These are phyloP conservation scores for Arachis stenosperma DNA, from an alignment of 306 rosid genomes.

Conservation along the genomic window DNA sequence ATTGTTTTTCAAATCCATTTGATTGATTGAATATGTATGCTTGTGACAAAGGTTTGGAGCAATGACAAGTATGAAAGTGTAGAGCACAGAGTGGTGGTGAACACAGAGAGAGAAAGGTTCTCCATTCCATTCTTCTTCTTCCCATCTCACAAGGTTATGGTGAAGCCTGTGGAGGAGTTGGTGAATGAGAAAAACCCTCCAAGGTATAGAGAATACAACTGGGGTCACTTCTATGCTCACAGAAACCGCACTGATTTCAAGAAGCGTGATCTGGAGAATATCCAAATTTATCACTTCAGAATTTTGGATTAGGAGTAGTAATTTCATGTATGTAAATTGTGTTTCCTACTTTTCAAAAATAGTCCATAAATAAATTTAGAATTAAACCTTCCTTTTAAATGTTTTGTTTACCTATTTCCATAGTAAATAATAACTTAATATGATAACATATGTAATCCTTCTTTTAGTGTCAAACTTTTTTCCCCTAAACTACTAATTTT, in stretches of 20 bases:
- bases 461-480: no score
- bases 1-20: not conserved
- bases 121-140: constrained; percentile 61
- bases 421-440: no score
- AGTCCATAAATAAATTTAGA: no score
- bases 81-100: constrained; percentile 57
- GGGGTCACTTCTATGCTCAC: constrained; percentile 59
- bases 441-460: no score
- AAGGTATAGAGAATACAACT: constrained; percentile 60
- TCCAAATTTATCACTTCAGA: constrained; percentile 68
- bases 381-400: no score
- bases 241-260: constrained; percentile 74
- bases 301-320: constrained; percentile 24
- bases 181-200: constrained; percentile 54
- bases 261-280: constrained; percentile 68
- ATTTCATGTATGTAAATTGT: constrained; percentile 13
- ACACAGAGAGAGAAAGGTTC: constrained; percentile 56
- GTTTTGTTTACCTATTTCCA: no score
- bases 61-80: constrained; percentile 48
- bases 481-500: no score
- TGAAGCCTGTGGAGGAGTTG: constrained; percentile 59
- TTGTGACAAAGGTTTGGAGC: constrained; percentile 45
- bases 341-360: constrained; percentile 6
- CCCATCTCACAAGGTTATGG: constrained; percentile 59
- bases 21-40: constrained; percentile 9